These are phyloP conservation scores for Eremomyces bilateralis DNA, from an alignment of 495 filamentous ascomycete species.

Conservation along the genomic window DNA sequence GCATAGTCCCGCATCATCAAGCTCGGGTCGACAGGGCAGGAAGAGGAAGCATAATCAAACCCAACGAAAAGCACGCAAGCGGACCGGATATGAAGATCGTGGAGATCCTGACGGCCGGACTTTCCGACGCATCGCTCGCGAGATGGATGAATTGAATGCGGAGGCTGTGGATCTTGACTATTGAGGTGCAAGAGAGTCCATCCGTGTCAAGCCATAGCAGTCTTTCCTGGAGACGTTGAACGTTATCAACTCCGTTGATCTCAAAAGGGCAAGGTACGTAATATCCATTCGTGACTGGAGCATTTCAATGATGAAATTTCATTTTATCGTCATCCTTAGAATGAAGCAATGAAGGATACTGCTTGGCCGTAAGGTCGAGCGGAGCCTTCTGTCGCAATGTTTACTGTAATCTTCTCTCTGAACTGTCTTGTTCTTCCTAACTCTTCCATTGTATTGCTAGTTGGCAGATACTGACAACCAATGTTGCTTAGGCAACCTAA, in stretches of 20 bases:
- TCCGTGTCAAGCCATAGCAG: background rate
- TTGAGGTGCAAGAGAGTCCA: slow-evolving; percentile 5
- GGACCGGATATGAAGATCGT: slow-evolving; percentile 1
- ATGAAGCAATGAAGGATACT: background rate
- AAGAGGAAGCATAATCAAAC: slow-evolving; percentile 17
- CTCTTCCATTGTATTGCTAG: too few relatives aligned
- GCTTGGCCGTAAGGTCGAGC: background rate
- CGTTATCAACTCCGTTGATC: background rate
- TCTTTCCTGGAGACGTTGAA: background rate
- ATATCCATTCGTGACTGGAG: background rate
- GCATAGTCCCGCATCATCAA: background rate
- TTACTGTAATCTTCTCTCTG: slow-evolving; percentile 2
- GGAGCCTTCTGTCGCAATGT: background rate
- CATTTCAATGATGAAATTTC: slow-evolving; percentile 1
- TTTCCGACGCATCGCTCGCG: slow-evolving; percentile 13
- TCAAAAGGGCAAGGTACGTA: background rate
- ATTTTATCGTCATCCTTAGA: slow-evolving; percentile 1
- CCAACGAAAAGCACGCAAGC: slow-evolving; percentile 6
- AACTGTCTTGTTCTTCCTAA: too few relatives aligned
- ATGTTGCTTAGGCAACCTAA: too few relatives aligned
- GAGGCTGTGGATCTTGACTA: slow-evolving; percentile 17
- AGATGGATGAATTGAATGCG: slow-evolving; percentile 13
- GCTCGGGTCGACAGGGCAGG: slow-evolving; percentile 13
- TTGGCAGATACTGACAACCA: too few relatives aligned
- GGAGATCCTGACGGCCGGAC: slow-evolving; percentile 14